A percentile compares a stretch with the other conserved stretches of the same genome.
Evolutionary conservation across 2,329 filamentous ascomycete species (phyloP).

Genomic region (Diaporthe sp.): DNA sequence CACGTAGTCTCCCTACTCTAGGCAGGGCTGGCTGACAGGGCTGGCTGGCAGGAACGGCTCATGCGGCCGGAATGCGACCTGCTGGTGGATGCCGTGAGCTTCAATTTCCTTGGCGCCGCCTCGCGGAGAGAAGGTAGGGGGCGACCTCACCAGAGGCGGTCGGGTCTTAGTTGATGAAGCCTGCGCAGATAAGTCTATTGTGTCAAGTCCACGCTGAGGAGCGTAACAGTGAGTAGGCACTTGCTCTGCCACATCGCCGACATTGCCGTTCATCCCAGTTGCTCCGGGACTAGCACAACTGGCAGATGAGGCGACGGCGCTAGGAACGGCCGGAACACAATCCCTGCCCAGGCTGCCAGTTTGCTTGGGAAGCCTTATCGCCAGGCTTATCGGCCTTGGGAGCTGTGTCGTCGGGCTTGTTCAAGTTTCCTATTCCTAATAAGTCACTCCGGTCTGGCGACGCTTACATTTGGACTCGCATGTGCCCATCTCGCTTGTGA

Average conservation of each 20-base stretch:
- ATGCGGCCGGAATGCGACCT: neutral
- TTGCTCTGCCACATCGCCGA: neutral
- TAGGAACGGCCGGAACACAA: conserved; percentile 29
- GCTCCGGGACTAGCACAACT: neutral
- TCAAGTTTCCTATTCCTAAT: conserved; percentile 24
- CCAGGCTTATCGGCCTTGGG: conserved; percentile 16
- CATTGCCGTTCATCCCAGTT: neutral
- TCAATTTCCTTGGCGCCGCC: neutral
- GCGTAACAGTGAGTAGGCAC: neutral
- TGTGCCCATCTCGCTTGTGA: conserved; percentile 25
- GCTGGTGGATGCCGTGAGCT: neutral
- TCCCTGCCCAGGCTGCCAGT: conserved; percentile 27
- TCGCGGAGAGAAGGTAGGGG: too few species aligned
- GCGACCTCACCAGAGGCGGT: neutral
- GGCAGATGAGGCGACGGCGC: conserved; percentile 18
- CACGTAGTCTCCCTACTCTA: neutral
- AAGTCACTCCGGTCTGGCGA: conserved; percentile 6
- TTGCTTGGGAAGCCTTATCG: conserved; percentile 27
- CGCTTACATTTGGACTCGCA: conserved; percentile 14
- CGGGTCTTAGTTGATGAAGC: neutral
- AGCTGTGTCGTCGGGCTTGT: conserved; percentile 20
- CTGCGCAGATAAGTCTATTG: neutral
- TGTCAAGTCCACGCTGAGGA: neutral
- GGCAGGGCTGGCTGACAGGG: conserved; percentile 2
- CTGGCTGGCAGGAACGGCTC: neutral